Evolutionary conservation across 2,329 filamentous ascomycete genomes (phyloP).

Genomic region (Ceratocystis harringtonii): DNA sequence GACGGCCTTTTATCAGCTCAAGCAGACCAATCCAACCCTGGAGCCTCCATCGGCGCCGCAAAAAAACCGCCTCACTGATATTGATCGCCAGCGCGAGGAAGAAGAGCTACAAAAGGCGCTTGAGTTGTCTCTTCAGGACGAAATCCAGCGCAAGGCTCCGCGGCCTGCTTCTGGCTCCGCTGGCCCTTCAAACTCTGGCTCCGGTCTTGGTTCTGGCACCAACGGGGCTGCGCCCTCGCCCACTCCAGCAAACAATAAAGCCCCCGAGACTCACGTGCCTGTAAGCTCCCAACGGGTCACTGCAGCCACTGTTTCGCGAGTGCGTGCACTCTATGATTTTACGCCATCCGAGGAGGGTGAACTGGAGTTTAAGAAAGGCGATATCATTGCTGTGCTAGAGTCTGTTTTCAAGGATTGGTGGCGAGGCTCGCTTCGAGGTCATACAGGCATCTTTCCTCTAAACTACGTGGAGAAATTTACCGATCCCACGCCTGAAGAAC

Average conservation of each 20-base stretch:
- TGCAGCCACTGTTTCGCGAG: slow-evolving; percentile 86
- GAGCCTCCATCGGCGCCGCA: slow-evolving; percentile 84
- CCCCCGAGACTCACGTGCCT: slow-evolving; percentile 31
- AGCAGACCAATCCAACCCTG: slow-evolving; percentile 70
- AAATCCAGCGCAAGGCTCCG: slow-evolving; percentile 43
- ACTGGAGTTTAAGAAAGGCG: slow-evolving; percentile 88
- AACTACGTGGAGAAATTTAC: slow-evolving; percentile 98
- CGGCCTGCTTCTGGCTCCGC: slow-evolving; percentile 23
- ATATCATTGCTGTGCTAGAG: slow-evolving; percentile 92
- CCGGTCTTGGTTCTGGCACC: neutral
- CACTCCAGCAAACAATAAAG: neutral
- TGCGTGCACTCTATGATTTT: slow-evolving; percentile 89
- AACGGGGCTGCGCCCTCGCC: neutral
- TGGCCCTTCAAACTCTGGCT: slow-evolving; percentile 24
- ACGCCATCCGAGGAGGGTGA: slow-evolving; percentile 86
- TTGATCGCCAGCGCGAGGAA: slow-evolving; percentile 88
- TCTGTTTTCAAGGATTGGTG: slow-evolving; percentile 99
- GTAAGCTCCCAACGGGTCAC: slow-evolving; percentile 62
- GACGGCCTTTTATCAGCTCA: slow-evolving; percentile 78
- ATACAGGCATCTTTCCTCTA: slow-evolving; percentile 93
- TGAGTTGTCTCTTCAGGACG: slow-evolving; percentile 82
- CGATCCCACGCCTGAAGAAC: slow-evolving; percentile 84
- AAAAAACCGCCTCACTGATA: slow-evolving; percentile 79
- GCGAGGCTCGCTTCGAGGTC: slow-evolving; percentile 85
- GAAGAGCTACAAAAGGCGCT: slow-evolving; percentile 95